phyloP scores from a whole-genome alignment of 2,329 filamentous ascomycete genomes.

The Colletotrichum chlorophyti region DNA sequence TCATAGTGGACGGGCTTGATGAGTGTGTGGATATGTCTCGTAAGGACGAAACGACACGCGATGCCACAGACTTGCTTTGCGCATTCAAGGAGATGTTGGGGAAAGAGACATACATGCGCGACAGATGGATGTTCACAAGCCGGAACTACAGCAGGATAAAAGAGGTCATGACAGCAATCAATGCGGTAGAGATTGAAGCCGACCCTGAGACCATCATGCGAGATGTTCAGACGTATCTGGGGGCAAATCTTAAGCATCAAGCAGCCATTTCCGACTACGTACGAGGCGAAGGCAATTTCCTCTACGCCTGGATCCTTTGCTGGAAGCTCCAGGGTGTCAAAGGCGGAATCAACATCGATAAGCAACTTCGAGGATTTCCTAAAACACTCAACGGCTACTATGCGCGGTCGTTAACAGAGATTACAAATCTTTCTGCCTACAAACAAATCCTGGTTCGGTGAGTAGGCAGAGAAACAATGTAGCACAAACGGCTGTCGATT shows the following conservation, averaged over 20 bases:
- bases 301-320: neutral
- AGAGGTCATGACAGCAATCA: neutral
- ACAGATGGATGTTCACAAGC: neutral
- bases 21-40: neutral
- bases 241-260: neutral
- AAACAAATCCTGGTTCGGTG: neutral
- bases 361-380: neutral
- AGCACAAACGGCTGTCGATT: neutral
- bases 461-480: no score
- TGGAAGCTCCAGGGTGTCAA: neutral
- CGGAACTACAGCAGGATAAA: neutral
- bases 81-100: neutral
- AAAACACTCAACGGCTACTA: neutral
- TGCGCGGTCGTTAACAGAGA: neutral
- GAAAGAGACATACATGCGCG: neutral
- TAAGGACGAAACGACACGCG: no score
- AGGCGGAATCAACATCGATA: neutral
- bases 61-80: no score
- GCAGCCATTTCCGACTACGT: neutral
- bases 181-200: neutral
- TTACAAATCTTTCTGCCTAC: neutral
- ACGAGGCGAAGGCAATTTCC: neutral
- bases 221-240: neutral
- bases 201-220: neutral
- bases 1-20: neutral